These are phyloP conservation scores for Pyrenochaeta sp. DNA, from an alignment of 2,329 filamentous ascomycete genomes.

Conservation along the genomic window DNA sequence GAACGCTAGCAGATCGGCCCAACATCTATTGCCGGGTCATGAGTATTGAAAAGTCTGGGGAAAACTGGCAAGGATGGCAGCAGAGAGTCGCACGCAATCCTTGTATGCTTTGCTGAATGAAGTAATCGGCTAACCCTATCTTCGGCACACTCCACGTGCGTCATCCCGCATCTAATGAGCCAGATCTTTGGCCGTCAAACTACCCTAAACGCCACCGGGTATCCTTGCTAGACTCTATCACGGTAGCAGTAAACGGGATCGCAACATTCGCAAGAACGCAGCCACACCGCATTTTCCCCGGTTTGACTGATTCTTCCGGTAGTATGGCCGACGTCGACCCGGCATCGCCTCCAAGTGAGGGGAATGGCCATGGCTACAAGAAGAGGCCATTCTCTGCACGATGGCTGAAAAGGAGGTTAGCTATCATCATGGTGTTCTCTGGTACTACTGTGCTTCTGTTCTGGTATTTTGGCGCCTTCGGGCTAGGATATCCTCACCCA, in stretches of 20 bases:
- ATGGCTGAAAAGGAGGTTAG: slow-evolving; percentile 26
- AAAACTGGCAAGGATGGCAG: too few relatives aligned
- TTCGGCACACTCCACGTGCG: too few relatives aligned
- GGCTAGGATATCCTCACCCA: slow-evolving; percentile 15
- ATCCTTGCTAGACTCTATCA: too few relatives aligned
- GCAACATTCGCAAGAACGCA: not conserved
- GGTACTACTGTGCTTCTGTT: slow-evolving; percentile 28
- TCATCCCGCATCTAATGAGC: too few relatives aligned
- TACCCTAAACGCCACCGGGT: too few relatives aligned
- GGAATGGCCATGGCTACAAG: slow-evolving; percentile 3
- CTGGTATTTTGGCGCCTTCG: slow-evolving; percentile 31
- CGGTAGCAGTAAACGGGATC: not conserved
- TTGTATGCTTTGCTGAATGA: too few relatives aligned
- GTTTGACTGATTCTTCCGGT: not conserved
- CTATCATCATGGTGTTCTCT: slow-evolving; percentile 30
- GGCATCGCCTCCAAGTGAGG: slow-evolving; percentile 9
- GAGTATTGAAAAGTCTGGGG: too few relatives aligned
- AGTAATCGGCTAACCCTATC: too few relatives aligned
- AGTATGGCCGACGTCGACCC: slow-evolving; percentile 18
- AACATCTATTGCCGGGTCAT: too few relatives aligned
- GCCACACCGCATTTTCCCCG: not conserved
- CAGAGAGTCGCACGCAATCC: too few relatives aligned
- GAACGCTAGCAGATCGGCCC: too few relatives aligned
- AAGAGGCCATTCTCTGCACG: slow-evolving; percentile 15
- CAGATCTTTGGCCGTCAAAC: too few relatives aligned